phyloP scores from a whole-genome alignment of 2,329 filamentous ascomycete genomes.

The Trichoderma harzianum region DNA sequence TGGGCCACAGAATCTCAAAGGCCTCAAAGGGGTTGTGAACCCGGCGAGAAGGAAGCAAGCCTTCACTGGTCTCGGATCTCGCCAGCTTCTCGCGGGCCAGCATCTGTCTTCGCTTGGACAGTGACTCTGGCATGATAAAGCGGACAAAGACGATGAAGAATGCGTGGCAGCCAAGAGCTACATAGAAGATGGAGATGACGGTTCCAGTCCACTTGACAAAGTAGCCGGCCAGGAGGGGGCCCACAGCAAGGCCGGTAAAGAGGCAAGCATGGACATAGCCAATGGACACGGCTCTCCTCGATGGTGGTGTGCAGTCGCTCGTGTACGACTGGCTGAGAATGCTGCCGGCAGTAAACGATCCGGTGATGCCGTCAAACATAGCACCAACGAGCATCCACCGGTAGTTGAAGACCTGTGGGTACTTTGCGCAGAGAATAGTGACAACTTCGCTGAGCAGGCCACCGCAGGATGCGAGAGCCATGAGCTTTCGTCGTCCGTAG shows the following conservation, averaged over 20 bases:
- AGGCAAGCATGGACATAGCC: conserved; percentile 87
- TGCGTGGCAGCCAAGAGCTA: conserved; percentile 68
- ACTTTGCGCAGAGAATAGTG: conserved; percentile 73
- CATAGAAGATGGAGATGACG: conserved; percentile 80
- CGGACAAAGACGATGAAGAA: conserved; percentile 70
- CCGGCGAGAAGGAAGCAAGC: conserved; percentile 33
- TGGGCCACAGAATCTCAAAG: conserved; percentile 73
- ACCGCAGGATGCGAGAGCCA: conserved; percentile 72
- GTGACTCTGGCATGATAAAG: conserved; percentile 77
- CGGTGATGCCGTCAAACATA: conserved; percentile 76
- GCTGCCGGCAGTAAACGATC: conserved; percentile 82
- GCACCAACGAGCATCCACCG: conserved; percentile 75
- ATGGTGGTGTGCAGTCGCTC: conserved; percentile 80
- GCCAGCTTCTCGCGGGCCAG: conserved; percentile 66
- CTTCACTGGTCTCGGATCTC: conserved; percentile 41
- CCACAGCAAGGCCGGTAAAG: conserved; percentile 83
- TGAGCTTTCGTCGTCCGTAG: conserved; percentile 72
- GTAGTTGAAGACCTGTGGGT: conserved; percentile 69
- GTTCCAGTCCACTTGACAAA: conserved; percentile 73
- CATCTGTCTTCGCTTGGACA: conserved; percentile 69
- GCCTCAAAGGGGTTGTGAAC: conserved; percentile 70
- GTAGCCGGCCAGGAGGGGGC: conserved; percentile 76
- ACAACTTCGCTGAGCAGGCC: conserved; percentile 71
- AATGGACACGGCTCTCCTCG: conserved; percentile 76
- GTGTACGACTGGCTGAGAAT: conserved; percentile 80